phyloP scores from a whole-genome alignment of 2,329 filamentous ascomycete genomes.

The Nemania sp. region DNA sequence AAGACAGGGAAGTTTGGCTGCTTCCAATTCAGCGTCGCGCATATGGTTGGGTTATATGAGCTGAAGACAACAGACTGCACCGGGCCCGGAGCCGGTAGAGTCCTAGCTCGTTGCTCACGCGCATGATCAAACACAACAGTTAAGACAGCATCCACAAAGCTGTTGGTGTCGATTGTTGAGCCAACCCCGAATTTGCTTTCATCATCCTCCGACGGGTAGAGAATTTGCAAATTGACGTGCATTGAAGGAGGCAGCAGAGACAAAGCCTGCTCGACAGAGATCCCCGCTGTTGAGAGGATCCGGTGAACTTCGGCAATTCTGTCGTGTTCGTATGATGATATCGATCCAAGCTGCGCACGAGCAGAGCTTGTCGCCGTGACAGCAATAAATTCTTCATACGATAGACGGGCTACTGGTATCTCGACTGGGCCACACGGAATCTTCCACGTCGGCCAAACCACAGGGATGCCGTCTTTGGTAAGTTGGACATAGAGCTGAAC shows the following conservation, averaged over 20 bases:
- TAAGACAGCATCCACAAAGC: constrained; percentile 81
- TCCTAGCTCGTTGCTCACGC: constrained; percentile 63
- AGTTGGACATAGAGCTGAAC: constrained; percentile 89
- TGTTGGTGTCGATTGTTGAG: constrained; percentile 80
- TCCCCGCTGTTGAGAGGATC: constrained; percentile 72
- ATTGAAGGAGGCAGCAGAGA: constrained; percentile 74
- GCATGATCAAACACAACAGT: constrained; percentile 90
- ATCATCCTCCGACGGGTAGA: constrained; percentile 79
- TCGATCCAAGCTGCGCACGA: constrained; percentile 47
- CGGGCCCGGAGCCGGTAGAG: constrained; percentile 67
- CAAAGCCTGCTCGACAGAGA: constrained; percentile 79
- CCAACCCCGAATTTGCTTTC: constrained; percentile 71
- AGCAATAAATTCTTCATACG: constrained; percentile 69
- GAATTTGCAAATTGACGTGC: constrained; percentile 87
- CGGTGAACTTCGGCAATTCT: constrained; percentile 70
- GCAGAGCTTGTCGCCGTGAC: constrained; percentile 51
- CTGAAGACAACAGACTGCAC: constrained; percentile 91
- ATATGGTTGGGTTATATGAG: constrained; percentile 87
- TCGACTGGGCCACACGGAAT: constrained; percentile 76
- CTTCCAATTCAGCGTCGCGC: constrained; percentile 97
- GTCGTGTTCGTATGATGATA: constrained; percentile 52
- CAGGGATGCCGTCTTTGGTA: constrained; percentile 82
- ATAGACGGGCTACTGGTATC: constrained; percentile 79
- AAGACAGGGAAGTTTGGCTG: constrained; percentile 98
- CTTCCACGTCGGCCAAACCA: constrained; percentile 86